Evolutionary conservation across 1,139 yeast species (phyloP).

Genomic region (Suhomyces atakaporum): DNA sequence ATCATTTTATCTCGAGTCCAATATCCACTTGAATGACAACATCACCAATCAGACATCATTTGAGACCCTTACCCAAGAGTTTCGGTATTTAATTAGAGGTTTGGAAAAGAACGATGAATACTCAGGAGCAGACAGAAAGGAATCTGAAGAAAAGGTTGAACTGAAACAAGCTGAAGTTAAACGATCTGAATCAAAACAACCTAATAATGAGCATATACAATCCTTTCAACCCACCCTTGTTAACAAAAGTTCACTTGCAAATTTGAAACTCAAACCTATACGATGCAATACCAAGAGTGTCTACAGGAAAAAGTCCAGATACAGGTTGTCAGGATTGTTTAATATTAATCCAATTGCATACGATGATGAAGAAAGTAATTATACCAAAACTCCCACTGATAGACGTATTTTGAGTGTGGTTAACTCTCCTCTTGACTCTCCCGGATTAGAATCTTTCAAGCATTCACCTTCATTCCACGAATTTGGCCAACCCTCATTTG

Average conservation of each 20-base stretch:
- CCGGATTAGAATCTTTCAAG: no score
- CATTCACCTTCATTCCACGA: no score
- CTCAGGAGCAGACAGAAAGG: constrained; percentile 8
- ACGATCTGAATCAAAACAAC: no score
- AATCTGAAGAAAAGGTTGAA: no score
- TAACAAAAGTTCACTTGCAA: constrained; percentile 35
- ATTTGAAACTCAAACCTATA: constrained; percentile 44
- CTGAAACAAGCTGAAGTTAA: no score
- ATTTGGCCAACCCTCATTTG: not conserved
- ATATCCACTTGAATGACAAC: constrained; percentile 32
- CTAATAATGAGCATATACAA: no score
- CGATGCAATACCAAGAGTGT: constrained; percentile 33
- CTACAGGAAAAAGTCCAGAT: constrained; percentile 44
- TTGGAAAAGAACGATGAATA: constrained; percentile 13
- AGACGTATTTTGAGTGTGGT: not conserved
- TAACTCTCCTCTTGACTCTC: constrained; percentile 2
- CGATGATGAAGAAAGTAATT: constrained; percentile 12
- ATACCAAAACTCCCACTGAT: constrained; percentile 8
- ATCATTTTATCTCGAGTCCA: constrained; percentile 38
- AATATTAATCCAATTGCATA: constrained; percentile 39
- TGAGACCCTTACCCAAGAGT: constrained; percentile 52
- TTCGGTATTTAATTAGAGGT: constrained; percentile 18
- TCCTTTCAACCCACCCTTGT: constrained; percentile 5
- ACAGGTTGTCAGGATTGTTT: constrained; percentile 42
- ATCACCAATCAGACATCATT: constrained; percentile 50